These are phyloP conservation scores for Zygoascus sp. DNA, from an alignment of 1,139 yeast species.

Conservation along the genomic window DNA sequence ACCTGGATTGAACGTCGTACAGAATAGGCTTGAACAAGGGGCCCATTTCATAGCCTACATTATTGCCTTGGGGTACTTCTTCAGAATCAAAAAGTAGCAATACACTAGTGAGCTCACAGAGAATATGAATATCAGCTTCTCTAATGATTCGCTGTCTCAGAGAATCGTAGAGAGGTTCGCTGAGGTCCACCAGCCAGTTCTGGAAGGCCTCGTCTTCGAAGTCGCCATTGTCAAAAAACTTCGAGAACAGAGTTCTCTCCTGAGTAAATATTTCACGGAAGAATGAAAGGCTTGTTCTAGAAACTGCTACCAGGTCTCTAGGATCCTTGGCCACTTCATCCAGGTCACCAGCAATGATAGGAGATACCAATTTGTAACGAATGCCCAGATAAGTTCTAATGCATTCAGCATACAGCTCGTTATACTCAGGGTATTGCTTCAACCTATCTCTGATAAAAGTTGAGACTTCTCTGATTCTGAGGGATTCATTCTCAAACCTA, in stretches of 20 bases:
- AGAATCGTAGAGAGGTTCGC: constrained; percentile 74
- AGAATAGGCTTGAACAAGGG: constrained; percentile 64
- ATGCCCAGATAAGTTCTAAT: constrained; percentile 56
- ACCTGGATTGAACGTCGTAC: constrained; percentile 71
- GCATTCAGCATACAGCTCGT: constrained; percentile 65
- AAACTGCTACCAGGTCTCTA: constrained; percentile 29
- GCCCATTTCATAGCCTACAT: constrained; percentile 43
- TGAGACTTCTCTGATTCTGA: constrained; percentile 44
- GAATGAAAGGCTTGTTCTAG: constrained; percentile 25
- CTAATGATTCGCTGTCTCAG: constrained; percentile 61
- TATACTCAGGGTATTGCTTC: constrained; percentile 50
- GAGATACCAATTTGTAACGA: constrained; percentile 46
- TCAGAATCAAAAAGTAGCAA: constrained; percentile 68
- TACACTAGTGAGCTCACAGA: constrained; percentile 73
- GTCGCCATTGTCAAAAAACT: constrained; percentile 42
- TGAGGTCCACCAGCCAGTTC: constrained; percentile 54
- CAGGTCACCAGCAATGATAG: constrained; percentile 37
- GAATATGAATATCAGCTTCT: constrained; percentile 58
- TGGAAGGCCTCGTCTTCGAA: constrained; percentile 39
- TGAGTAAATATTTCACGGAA: constrained; percentile 55
- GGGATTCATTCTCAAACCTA: constrained; percentile 50
- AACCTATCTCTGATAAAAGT: constrained; percentile 50
- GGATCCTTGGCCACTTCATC: constrained; percentile 26
- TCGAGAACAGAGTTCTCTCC: constrained; percentile 56
- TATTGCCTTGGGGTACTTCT: constrained; percentile 33